These are phyloP conservation scores for Barnettozyma wickerhamii DNA, from an alignment of 805 yeast species.

Conservation along the genomic window DNA sequence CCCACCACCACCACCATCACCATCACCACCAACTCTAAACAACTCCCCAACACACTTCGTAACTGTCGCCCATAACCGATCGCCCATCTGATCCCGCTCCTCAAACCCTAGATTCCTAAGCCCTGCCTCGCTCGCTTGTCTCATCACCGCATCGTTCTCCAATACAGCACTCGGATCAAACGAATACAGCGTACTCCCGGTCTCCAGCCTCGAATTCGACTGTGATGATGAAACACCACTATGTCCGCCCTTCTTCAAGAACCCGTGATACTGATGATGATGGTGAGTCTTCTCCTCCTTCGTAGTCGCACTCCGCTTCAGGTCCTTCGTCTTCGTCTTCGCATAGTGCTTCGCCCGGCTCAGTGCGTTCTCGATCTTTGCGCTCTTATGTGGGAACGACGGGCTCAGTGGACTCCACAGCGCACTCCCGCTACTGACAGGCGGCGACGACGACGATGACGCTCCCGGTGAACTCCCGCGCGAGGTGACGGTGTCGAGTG, in stretches of 20 bases:
- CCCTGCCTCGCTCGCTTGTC: slow-evolving; percentile 28
- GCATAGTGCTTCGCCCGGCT: slow-evolving; percentile 25
- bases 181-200: slow-evolving; percentile 33
- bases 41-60: slow-evolving; percentile 40
- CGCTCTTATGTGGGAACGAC: slow-evolving; percentile 4
- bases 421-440: background rate
- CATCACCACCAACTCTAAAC: slow-evolving; percentile 37
- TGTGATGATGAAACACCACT: slow-evolving; percentile 31
- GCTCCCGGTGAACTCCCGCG: background rate
- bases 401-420: slow-evolving; percentile 14
- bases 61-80: slow-evolving; percentile 47
- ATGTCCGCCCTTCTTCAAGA: slow-evolving; percentile 20
- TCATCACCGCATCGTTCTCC: slow-evolving; percentile 27
- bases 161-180: slow-evolving; percentile 28
- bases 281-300: slow-evolving; percentile 10
- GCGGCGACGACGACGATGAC: too few species aligned
- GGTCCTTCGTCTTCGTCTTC: slow-evolving; percentile 24
- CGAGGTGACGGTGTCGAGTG: slow-evolving; percentile 7
- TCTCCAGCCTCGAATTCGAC: slow-evolving; percentile 33
- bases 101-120: slow-evolving; percentile 26
- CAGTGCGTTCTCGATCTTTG: slow-evolving; percentile 20
- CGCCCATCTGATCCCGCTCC: slow-evolving; percentile 38
- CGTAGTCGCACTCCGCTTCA: slow-evolving; percentile 8
- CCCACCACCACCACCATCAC: slow-evolving; percentile 24
- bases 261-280: slow-evolving; percentile 18